phyloP scores from a whole-genome alignment of 106 monocot species.

The Platanthera guangdongensis region DNA sequence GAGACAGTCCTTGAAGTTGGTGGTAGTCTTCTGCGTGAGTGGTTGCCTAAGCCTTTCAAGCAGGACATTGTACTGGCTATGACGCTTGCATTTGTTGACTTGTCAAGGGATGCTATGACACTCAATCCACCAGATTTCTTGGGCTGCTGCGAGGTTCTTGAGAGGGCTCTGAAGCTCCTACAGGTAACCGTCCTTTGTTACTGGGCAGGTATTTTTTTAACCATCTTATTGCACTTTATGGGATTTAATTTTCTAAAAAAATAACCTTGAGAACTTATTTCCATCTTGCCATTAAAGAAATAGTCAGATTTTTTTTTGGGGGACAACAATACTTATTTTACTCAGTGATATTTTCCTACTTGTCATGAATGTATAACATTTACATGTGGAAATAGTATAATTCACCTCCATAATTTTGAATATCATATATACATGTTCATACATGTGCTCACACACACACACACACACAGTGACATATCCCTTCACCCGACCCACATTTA shows the following conservation, averaged over 20 bases:
- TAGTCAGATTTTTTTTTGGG: too few species aligned
- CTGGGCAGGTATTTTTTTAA: not conserved
- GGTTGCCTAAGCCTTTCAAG: conserved; percentile 77
- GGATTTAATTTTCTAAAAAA: not conserved
- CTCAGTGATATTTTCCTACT: too few species aligned
- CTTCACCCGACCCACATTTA: too few species aligned
- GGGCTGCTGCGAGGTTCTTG: conserved; percentile 70
- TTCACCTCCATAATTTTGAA: too few species aligned
- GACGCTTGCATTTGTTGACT: conserved; percentile 79
- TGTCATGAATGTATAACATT: too few species aligned
- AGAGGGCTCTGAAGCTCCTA: conserved; percentile 83
- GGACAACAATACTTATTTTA: too few species aligned
- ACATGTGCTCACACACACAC: too few species aligned
- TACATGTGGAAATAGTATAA: too few species aligned
- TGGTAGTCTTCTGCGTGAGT: conserved; percentile 41
- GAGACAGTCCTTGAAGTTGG: conserved; percentile 61
- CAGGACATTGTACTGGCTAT: conserved; percentile 88
- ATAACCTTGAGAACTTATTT: too few species aligned
- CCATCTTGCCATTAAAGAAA: too few species aligned
- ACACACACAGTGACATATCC: too few species aligned
- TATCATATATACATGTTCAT: too few species aligned
- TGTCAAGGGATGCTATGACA: conserved; percentile 80
- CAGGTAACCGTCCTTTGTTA: conserved; percentile 35
- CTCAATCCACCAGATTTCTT: conserved; percentile 60
- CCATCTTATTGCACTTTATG: not conserved